Evolutionary conservation across 1,284 basidiomycete genomes (phyloP), one percentile per base, ranked within the genome.

Genomic region (Naganishia sp.): DNA sequence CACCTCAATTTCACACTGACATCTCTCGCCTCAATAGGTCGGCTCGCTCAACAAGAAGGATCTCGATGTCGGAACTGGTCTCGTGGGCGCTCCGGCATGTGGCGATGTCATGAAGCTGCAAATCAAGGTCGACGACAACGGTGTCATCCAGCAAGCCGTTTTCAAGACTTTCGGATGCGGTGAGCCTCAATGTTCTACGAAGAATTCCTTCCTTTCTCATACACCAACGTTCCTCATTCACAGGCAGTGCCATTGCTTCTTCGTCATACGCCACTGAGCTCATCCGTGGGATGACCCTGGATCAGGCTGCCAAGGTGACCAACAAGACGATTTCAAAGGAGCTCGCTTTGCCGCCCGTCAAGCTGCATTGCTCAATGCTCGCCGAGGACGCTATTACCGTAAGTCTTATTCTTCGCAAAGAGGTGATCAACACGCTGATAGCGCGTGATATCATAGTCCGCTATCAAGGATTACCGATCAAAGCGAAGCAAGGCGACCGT

Each of bases 241-340:
- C 21, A 59, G 56, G 96, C 66, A 95, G 92, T 70, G 96, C 95
- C 71, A 99, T 99, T 70, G 96, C 96, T 1, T 95, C 92, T 3
- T 93, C 90, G 75, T 93, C 90, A 13, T 97, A 94, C 80, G 93
- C 96, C 90, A 99, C 95, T 21, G 95, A 99, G 82, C 89, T 94
- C 60, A 94, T 99, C 72, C 96, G 90, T 83, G 96, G 96, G 28
- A 84, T 99, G 72, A 89, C 89, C 18, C 82, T 99, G 65, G 94
- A 98, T 66, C 90, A 95, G 71, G 96, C 96, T 15, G 92, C 91
- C 66, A 88, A 89, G 76, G 97, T 99, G 76, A 96, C 94, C 82
- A 99, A 99, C 83, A 99, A 95, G 9, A 96, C 99, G 80, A 99
- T 99, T 76, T 96, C 96, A 10, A 94, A 97, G 82, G 94, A 98